phyloP scores from a whole-genome alignment of 73 alveolate species.

The Paramecium pentaurelia region DNA sequence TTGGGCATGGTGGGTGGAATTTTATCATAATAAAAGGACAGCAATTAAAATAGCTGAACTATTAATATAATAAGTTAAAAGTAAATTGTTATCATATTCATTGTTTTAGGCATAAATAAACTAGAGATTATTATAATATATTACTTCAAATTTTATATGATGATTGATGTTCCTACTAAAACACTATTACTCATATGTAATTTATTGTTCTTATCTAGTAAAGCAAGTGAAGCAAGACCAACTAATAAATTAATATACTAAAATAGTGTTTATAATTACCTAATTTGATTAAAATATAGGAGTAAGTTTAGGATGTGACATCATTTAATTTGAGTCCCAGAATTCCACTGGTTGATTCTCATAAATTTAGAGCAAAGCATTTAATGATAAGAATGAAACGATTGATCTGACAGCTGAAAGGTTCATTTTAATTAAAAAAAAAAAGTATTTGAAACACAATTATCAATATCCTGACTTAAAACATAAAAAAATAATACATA shows the following conservation, averaged over 20 bases:
- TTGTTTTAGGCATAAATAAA: background rate
- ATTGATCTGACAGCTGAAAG: background rate
- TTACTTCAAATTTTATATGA: slow-evolving; percentile 26
- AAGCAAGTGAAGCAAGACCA: background rate
- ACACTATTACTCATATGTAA: background rate
- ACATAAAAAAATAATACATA: background rate
- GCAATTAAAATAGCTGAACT: background rate
- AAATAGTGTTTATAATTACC: background rate
- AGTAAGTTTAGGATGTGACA: slow-evolving; percentile 18
- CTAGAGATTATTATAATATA: background rate
- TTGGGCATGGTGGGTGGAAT: background rate
- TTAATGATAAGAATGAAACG: background rate
- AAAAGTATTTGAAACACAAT: slow-evolving; percentile 39
- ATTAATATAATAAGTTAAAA: background rate
- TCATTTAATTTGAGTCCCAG: background rate
- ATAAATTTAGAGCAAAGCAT: background rate
- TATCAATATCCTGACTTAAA: slow-evolving; percentile 2
- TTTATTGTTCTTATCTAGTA: background rate
- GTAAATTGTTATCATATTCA: background rate
- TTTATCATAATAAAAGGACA: background rate
- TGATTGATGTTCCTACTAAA: background rate
- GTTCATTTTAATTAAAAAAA: background rate
- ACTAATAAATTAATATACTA: background rate
- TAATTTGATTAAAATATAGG: background rate
- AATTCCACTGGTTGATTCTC: slow-evolving; percentile 11